Base-by-base conservation (phyloP, 2,329 filamentous ascomycete genomes). In the Talaromyces sp. region DNA sequence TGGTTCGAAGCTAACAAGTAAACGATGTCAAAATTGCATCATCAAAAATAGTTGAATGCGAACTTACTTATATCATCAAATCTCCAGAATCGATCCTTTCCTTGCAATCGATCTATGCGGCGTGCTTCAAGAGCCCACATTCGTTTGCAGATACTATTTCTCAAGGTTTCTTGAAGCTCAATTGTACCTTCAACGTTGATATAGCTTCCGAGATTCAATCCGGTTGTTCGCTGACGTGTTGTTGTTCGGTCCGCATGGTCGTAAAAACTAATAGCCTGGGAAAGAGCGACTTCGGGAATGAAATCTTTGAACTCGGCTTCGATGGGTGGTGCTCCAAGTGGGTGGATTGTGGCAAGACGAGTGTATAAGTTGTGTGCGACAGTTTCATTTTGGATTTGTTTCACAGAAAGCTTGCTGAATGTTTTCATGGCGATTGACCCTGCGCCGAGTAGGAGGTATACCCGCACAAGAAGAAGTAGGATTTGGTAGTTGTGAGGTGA, bases 321-420 rank as follows among this genome's bases (percentile, higher is more conserved):
- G 57, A 76, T 72, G 1, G 78, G 76, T 5, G 78, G 77, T 14
- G 74, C 76, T 31, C 75, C 72, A 58, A 78, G 75, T 41, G 81
- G 81, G 65, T 83, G 81, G 24, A 82, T 76, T 1, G 78, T 79
- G 33, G 79, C 78, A 47, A 83, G 75, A 22, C 81, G 79, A 0
- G 81, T 82, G 67, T 80, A 79, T 13, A 83, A 70, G 47, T 80
- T 77, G 70, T 83, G 81, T 7, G 79, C 78, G 52, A 83, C 76
- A 19, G 78, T 79, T 67, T 82, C 80, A 67, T 76, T 80, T 69
- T 83, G 81, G 65, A 83, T 68, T 62, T 83, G 81, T 68, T 83
- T 83, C 60, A 83, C 74, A 16, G 78, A 79, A 19, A 83, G 75
- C 64, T 76, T 78, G 66, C 74, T 72, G 69, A 82, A 83, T 11